Evolutionary conservation across 140 eudicot species (phyloP).

Genomic region (Bidens hawaiensis): DNA sequence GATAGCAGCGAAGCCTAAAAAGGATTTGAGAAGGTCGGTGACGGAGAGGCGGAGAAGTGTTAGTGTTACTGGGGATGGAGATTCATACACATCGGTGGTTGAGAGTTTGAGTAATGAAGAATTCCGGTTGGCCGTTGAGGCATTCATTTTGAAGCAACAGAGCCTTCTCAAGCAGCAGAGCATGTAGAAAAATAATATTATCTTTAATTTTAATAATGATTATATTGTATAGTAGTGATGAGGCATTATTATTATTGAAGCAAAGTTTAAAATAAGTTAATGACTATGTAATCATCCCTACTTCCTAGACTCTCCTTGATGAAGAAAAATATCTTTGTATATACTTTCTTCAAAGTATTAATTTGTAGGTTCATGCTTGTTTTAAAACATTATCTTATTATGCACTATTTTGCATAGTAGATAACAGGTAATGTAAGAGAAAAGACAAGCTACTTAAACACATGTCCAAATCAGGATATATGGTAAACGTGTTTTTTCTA

Average conservation of each 20-base stretch:
- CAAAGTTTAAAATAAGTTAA: background rate
- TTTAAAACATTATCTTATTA: too few relatives aligned
- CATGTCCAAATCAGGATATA: too few relatives aligned
- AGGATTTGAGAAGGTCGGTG: constrained; percentile 57
- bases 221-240: background rate
- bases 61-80: background rate
- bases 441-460: too few relatives aligned
- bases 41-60: constrained; percentile 36
- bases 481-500: too few relatives aligned
- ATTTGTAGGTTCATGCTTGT: too few relatives aligned
- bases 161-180: constrained; percentile 40
- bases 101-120: constrained; percentile 65
- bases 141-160: constrained; percentile 50
- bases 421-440: too few relatives aligned
- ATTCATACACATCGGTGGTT: background rate
- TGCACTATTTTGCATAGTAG: too few relatives aligned
- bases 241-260: background rate
- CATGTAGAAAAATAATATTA: constrained; percentile 11
- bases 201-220: too few relatives aligned
- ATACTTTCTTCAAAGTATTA: background rate
- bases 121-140: constrained; percentile 55
- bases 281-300: background rate
- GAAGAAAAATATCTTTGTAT: constrained; percentile 11
- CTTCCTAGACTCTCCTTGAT: background rate
- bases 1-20: constrained; percentile 24